Percentiles rank a stretch among this genome's conserved stretches.
Evolutionary conservation across 192 early-diverging fungal genomes (phyloP).

Genomic region (Dissophora globulifera): DNA sequence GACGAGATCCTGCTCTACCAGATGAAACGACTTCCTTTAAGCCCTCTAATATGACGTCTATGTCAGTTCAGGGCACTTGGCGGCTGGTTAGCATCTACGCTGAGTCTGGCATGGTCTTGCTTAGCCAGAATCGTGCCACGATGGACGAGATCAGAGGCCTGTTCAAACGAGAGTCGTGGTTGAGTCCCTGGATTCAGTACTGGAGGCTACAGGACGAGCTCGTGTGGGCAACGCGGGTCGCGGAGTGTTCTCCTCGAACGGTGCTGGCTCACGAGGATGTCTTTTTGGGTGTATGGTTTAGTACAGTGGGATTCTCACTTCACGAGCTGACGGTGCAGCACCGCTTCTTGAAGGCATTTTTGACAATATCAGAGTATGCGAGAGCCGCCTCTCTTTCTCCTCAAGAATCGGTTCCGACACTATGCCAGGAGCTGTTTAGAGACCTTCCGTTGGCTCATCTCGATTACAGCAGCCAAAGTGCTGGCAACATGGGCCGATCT

Average conservation of each 20-base stretch:
- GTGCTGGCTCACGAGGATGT: conserved; percentile 22
- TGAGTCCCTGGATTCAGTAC: conserved; percentile 16
- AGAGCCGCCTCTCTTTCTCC: not conserved
- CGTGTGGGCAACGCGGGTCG: conserved; percentile 23
- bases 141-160: not conserved
- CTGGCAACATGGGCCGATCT: not conserved
- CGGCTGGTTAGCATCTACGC: conserved; percentile 10
- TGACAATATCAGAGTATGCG: not conserved
- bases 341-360: conserved; percentile 7
- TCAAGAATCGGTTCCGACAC: not conserved
- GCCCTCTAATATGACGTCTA: not conserved
- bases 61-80: conserved; percentile 4
- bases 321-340: conserved; percentile 38
- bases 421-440: conserved; percentile 4
- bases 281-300: conserved; percentile 31
- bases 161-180: conserved; percentile 12
- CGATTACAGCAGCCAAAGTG: not conserved
- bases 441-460: conserved; percentile 18
- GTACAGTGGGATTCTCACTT: conserved; percentile 16
- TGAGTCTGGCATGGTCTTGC: conserved; percentile 18
- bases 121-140: not conserved
- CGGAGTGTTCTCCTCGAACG: conserved; percentile 1
- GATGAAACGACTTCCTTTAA: not conserved
- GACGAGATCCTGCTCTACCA: not conserved
- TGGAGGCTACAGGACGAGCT: conserved; percentile 19